Evolutionary conservation across 805 yeast genomes (phyloP).

Genomic region (Candida sithepensis): DNA sequence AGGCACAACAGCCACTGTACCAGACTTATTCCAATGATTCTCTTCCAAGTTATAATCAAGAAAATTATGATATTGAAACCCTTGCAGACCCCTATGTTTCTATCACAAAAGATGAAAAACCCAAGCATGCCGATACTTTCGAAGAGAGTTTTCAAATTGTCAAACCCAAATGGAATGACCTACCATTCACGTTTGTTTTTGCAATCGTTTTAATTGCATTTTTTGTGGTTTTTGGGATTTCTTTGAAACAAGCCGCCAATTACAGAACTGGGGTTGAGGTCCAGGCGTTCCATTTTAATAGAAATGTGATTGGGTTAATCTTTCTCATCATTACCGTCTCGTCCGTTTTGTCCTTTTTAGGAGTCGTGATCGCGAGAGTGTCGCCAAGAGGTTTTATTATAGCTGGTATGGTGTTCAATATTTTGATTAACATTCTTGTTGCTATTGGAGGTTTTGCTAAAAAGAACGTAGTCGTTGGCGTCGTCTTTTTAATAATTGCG

Average conservation of each 20-base stretch:
- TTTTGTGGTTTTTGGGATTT: conserved; percentile 9
- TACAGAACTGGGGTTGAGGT: conserved; percentile 41
- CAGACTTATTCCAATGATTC: background rate
- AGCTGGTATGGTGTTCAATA: background rate
- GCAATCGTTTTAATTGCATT: conserved; percentile 13
- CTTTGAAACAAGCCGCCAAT: conserved; percentile 11
- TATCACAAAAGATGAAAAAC: conserved; percentile 6
- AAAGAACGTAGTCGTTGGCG: conserved; percentile 75
- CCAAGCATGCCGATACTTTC: conserved; percentile 38
- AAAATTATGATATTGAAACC: background rate
- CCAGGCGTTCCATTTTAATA: background rate
- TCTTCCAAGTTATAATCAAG: background rate
- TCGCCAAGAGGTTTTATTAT: background rate
- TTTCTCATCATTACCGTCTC: background rate
- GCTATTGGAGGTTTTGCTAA: conserved; percentile 69
- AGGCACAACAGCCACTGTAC: background rate
- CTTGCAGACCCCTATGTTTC: background rate
- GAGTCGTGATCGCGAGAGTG: background rate
- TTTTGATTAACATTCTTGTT: conserved; percentile 62
- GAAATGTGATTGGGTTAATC: background rate
- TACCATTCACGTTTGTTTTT: conserved; percentile 58
- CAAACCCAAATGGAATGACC: conserved; percentile 64
- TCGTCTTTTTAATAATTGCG: conserved; percentile 40
- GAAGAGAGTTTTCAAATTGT: conserved; percentile 67
- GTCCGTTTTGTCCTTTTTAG: background rate